Evolutionary conservation across 1,284 basidiomycete genomes (phyloP), one percentile per base, ranked within the genome.

Genomic region (Sporisorium iseilematis-ciliati): DNA sequence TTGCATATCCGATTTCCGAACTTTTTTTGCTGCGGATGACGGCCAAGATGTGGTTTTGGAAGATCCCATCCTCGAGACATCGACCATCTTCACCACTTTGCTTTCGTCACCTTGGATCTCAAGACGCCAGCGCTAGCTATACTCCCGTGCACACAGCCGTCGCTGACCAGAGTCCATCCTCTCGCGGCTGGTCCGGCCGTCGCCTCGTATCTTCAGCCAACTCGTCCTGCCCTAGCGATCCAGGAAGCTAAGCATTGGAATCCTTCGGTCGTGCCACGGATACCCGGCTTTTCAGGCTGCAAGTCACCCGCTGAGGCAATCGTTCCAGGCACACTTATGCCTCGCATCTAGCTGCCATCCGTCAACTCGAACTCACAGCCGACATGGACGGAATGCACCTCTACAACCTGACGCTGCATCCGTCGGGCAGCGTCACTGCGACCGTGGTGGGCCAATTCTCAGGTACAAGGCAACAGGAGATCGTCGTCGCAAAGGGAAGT

Each of bases 361-460:
- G 35, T 29, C 16, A 29, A 23, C 10, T 21, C 20, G 23, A 48
- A 29, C 0, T 12, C 3, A 31, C 48, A 18, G 10, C 26, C 45
- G 52, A 20, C 1, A 71, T 71, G 68, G 68, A 71, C n/a, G 63
- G 55, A 41, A 83, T 85, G 81, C 82, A 84, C 50, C 77, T 85
- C 49, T 84, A 84, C 69, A 80, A 82, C 61, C 46, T 84, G 53
- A 81, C 82, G 53, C 73, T 85, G 54, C 77, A 80, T 65, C 61
- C 79, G 41, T 65, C 82, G 20, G 73, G 78, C 52, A 75, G 63
- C 55, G 78, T 82, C 68, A 82, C 67, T 20, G 76, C 77, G 38
- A 77, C 82, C 11, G 80, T 79, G 6, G 80, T 83, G 8, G 83
- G 83, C 7, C 82, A 83, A 43, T 84, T 85, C 65, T 77, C 76